A percentile compares a stretch with the other conserved stretches of the same genome.
These are phyloP conservation scores for Tulasnella sp. DNA, from an alignment of 768 basidiomycete species.

Conservation along the genomic window DNA sequence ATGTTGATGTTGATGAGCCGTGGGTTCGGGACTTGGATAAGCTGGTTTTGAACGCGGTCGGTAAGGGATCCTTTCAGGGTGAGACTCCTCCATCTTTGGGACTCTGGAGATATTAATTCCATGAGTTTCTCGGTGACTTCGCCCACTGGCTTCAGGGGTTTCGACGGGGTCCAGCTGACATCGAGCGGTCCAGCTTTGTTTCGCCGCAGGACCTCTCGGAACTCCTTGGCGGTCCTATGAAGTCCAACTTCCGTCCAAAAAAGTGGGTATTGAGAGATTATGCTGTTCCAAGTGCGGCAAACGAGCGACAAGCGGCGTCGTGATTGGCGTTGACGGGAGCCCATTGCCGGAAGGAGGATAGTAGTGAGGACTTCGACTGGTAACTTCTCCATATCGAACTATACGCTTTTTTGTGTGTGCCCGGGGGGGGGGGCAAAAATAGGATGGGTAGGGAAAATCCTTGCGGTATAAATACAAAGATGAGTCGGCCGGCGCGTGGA, in stretches of 20 bases:
- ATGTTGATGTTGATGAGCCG: not conserved
- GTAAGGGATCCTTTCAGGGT: not conserved
- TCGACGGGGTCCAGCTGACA: not conserved
- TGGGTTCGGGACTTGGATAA: not conserved
- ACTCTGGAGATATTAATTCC: not conserved
- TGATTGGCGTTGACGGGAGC: not conserved
- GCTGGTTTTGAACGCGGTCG: not conserved
- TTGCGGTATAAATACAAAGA: no score
- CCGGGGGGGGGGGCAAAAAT: no score
- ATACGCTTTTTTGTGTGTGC: no score
- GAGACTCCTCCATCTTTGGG: not conserved
- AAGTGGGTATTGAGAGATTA: not conserved
- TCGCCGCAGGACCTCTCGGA: not conserved
- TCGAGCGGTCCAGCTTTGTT: not conserved
- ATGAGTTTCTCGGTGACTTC: not conserved
- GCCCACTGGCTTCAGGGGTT: not conserved
- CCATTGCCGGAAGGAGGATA: not conserved
- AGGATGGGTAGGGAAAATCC: no score
- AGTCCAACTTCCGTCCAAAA: not conserved
- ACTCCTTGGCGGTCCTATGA: not conserved
- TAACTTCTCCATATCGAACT: no score
- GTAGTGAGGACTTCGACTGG: no score
- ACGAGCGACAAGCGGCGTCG: not conserved
- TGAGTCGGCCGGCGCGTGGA: no score
- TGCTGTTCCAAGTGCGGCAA: not conserved